Evolutionary conservation across 768 basidiomycete genomes (phyloP), one percentile per base, ranked within the genome.

Genomic region (Leucogyrophana mollusca): DNA sequence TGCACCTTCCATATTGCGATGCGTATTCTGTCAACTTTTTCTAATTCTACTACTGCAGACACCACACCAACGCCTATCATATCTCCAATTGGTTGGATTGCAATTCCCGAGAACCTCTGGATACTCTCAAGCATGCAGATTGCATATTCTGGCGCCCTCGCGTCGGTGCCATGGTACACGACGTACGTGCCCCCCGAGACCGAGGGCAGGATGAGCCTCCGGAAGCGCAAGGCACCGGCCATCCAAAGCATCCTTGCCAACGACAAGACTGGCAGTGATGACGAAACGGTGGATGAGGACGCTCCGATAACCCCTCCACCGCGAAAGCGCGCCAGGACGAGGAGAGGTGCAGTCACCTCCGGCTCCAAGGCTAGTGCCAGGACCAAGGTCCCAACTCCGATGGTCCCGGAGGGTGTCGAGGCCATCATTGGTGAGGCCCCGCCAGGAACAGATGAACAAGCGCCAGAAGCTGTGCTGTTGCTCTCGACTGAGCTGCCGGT

Each of bases 251-350:
- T 50, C 20, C 38, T 50, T 8, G 20, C 44, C 16, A 40, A 35
- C 71, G 1, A 66, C 73, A 20, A 72, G 47, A 39, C 77, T 32
- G 37, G 71, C 70, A 50, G 73, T 47, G 43, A 74, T 25, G 39
- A 72, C 59, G 56, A 67, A 17, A 55, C 60, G 1, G 50, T 40
- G 4, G 65, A 67, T 35, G 64, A 65, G 17, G 63, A 65, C 3
- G 63, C 67, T 16, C 48, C 46, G 34, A n/a, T 47, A 3, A 45
- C 56, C 7, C 45, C 46, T 3, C 65, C 62, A 27, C 65, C 62
- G 17, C 64, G 60, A 48, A 65, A 65, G 47, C 64, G 64, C 34
- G 49, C 56, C 34, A 58, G 34, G 45, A 57, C 65, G 1, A 65
- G 64, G 44, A 63, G 50, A 46, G 56, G 56, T 2, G 40, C 44